Evolutionary conservation across 2,329 filamentous ascomycete genomes (phyloP).

Genomic region (Rugonectria rugulosa): DNA sequence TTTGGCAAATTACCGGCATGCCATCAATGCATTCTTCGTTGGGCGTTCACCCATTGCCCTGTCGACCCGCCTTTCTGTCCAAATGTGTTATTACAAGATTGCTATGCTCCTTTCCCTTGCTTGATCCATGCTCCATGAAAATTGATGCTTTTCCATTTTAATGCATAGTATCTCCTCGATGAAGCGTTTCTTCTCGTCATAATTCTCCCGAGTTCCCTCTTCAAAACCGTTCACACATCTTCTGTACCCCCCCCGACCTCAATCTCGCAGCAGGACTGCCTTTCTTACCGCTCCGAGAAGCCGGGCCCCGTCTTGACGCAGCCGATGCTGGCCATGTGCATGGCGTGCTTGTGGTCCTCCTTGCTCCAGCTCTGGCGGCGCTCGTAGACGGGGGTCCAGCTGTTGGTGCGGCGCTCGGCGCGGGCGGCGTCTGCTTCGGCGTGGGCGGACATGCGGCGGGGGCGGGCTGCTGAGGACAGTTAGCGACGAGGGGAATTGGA

Average conservation of each 20-base stretch:
- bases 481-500: not conserved
- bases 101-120: too few relatives aligned
- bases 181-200: not conserved
- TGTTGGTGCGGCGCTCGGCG: constrained; percentile 44
- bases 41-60: too few relatives aligned
- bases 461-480: not conserved
- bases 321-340: constrained; percentile 56
- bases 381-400: constrained; percentile 56
- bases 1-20: too few relatives aligned
- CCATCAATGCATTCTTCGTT: too few relatives aligned
- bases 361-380: constrained; percentile 61
- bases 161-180: not conserved
- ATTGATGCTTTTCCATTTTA: not conserved
- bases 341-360: constrained; percentile 61
- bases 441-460: constrained; percentile 24
- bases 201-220: too few relatives aligned
- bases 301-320: constrained; percentile 48
- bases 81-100: too few relatives aligned
- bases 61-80: not conserved
- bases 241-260: constrained; percentile 33
- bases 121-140: too few relatives aligned
- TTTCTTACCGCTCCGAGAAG: constrained; percentile 52
- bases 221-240: too few relatives aligned
- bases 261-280: too few relatives aligned
- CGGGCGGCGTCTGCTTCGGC: constrained; percentile 41